Evolutionary conservation across 202 grass and related monocot species (phyloP).

Genomic region (Brachypodium distachyon): DNA sequence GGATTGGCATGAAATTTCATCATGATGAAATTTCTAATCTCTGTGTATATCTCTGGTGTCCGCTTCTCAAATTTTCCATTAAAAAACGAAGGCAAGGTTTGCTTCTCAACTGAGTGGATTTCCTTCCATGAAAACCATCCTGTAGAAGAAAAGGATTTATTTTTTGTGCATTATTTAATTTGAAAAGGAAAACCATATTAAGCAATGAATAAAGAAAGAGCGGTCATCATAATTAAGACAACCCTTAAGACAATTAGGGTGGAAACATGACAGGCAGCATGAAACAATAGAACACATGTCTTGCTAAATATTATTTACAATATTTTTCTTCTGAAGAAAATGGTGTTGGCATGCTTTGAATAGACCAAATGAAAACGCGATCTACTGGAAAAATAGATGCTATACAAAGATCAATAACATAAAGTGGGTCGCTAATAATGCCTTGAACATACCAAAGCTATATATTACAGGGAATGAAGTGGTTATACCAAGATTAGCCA

Average conservation of each 20-base stretch:
- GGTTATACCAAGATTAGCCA: not conserved
- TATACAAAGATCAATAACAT: not conserved
- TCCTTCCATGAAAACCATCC: slow-evolving; percentile 98
- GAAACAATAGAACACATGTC: not conserved
- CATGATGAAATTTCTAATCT: slow-evolving; percentile 90
- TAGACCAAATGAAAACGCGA: not conserved
- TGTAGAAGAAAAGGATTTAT: slow-evolving; percentile 38
- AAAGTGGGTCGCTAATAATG: not conserved
- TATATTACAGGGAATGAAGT: not conserved
- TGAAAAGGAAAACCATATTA: not conserved
- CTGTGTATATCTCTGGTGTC: slow-evolving; percentile 71
- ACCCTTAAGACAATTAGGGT: slow-evolving; percentile 1
- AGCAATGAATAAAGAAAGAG: not conserved
- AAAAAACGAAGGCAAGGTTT: slow-evolving; percentile 85
- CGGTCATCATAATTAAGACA: not conserved
- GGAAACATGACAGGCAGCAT: slow-evolving; percentile 7
- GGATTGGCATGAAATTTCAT: slow-evolving; percentile 87
- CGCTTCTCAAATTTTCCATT: slow-evolving; percentile 79
- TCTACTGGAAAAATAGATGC: not conserved
- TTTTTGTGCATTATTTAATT: slow-evolving; percentile 3
- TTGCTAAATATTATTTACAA: not conserved
- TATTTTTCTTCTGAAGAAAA: slow-evolving; percentile 1
- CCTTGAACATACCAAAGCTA: slow-evolving; percentile 5
- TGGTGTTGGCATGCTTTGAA: not conserved
- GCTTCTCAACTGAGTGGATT: slow-evolving; percentile 82